Percentiles rank a stretch among this genome's conserved stretches.
phyloP scores from a whole-genome alignment of 805 yeast genomes.

The Candida caryicola region DNA sequence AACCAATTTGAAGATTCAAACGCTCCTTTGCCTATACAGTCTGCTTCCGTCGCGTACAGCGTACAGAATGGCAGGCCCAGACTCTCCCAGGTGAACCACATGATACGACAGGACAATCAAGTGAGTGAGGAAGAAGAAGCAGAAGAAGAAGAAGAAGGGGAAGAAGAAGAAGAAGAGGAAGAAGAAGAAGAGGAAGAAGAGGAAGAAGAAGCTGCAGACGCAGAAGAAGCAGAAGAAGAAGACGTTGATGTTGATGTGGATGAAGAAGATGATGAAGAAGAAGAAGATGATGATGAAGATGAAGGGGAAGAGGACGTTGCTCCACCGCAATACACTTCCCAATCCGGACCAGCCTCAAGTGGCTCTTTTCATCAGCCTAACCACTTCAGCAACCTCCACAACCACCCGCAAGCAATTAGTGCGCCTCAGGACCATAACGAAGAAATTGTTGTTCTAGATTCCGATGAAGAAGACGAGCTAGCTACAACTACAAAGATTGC shows the following conservation, averaged over 20 bases:
- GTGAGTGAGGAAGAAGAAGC: not conserved
- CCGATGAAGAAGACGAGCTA: conserved; percentile 4
- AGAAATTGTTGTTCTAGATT: conserved; percentile 1
- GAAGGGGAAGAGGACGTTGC: not conserved
- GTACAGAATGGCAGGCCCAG: conserved; percentile 3
- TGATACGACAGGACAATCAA: too few relatives aligned
- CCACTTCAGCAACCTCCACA: not conserved
- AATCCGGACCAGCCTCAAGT: too few relatives aligned
- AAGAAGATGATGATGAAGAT: not conserved
- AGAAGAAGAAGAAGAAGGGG: conserved; percentile 1
- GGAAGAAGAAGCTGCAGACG: not conserved
- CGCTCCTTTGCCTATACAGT: not conserved
- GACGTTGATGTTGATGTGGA: not conserved
- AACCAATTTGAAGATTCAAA: not conserved
- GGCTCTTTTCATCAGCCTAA: too few relatives aligned
- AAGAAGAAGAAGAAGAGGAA: conserved; percentile 1
- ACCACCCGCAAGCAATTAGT: not conserved
- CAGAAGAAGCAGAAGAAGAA: not conserved
- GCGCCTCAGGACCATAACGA: not conserved
- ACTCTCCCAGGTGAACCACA: not conserved
- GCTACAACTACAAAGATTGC: not conserved
- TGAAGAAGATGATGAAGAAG: conserved; percentile 1
- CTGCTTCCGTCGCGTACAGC: not conserved
- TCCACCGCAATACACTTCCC: not conserved
- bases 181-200: conserved; percentile 1